Percentiles rank a stretch among this genome's conserved stretches.
Conservation (phyloP, 2,329 filamentous ascomycete species). For the Aspergillus tubingensis region DNA sequence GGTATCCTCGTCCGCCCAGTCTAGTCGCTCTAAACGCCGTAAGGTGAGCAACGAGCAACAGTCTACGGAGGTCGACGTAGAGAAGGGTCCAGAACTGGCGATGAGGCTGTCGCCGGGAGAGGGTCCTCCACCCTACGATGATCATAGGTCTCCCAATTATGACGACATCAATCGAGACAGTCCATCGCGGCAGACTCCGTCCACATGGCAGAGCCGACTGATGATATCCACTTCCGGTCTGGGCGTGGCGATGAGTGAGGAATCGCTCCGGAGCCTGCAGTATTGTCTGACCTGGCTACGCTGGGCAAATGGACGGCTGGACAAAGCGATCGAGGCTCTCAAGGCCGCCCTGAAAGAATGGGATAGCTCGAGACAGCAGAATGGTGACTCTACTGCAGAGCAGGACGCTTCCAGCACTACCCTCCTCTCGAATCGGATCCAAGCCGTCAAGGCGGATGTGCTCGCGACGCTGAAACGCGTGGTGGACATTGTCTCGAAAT, state of each 20-base stretch:
- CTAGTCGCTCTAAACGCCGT: slow-evolving; percentile 45
- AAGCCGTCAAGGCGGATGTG: slow-evolving; percentile 67
- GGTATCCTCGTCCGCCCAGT: slow-evolving; percentile 36
- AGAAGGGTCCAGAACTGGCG: slow-evolving; percentile 38
- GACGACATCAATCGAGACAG: slow-evolving; percentile 56
- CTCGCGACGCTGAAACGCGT: slow-evolving; percentile 78
- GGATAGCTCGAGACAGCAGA: slow-evolving; percentile 55
- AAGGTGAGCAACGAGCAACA: slow-evolving; percentile 42
- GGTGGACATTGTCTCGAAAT: slow-evolving; percentile 81
- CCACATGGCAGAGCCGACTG: slow-evolving; percentile 75
- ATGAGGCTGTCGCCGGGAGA: slow-evolving; percentile 64
- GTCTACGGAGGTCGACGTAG: slow-evolving; percentile 50
- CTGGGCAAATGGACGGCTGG: slow-evolving; percentile 79
- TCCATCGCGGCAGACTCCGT: slow-evolving; percentile 29
- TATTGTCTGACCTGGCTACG: slow-evolving; percentile 80
- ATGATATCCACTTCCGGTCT: slow-evolving; percentile 90
- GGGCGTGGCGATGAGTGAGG: slow-evolving; percentile 86
- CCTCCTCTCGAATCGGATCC: slow-evolving; percentile 57
- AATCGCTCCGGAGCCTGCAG: slow-evolving; percentile 79
- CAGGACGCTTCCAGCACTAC: slow-evolving; percentile 25
- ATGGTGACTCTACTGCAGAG: slow-evolving; percentile 24
- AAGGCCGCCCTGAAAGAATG: slow-evolving; percentile 79
- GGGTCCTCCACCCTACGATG: slow-evolving; percentile 80
- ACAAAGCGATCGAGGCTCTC: slow-evolving; percentile 71
- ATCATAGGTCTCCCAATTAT: slow-evolving; percentile 73